phyloP scores from a whole-genome alignment of 495 filamentous ascomycete genomes.

The Pyrenula massariospora region DNA sequence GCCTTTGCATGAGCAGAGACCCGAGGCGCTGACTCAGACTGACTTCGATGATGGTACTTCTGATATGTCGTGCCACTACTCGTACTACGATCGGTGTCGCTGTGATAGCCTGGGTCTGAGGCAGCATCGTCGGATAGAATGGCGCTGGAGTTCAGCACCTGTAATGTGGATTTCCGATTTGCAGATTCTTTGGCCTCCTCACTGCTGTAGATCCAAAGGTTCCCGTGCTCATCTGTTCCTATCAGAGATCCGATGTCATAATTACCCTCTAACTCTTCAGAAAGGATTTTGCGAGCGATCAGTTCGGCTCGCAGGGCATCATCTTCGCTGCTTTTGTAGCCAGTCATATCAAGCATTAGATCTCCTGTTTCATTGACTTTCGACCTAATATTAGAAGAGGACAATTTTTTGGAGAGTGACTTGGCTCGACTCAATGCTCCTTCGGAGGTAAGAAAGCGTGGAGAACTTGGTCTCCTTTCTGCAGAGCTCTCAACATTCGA shows the following conservation, averaged over 20 bases:
- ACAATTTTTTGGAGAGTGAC: constrained; percentile 76
- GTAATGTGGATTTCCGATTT: constrained; percentile 36
- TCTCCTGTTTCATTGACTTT: constrained; percentile 90
- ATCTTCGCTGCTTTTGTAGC: constrained; percentile 86
- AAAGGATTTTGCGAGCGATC: constrained; percentile 87
- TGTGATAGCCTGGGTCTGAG: constrained; percentile 91
- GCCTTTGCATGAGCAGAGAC: constrained; percentile 51
- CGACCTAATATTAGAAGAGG: constrained; percentile 80
- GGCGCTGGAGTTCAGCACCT: constrained; percentile 38
- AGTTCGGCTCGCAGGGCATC: constrained; percentile 85
- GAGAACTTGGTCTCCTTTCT: constrained; percentile 18
- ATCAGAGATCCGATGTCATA: constrained; percentile 96
- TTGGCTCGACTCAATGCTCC: constrained; percentile 78
- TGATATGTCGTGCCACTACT: constrained; percentile 21
- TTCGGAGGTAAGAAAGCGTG: constrained; percentile 58
- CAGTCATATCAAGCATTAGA: constrained; percentile 96
- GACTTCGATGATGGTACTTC: constrained; percentile 39
- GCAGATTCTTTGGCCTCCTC: constrained; percentile 86
- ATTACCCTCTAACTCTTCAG: constrained; percentile 85
- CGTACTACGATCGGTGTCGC: constrained; percentile 38
- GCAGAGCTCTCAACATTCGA: constrained; percentile 7
- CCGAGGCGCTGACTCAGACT: constrained; percentile 72
- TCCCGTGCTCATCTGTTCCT: constrained; percentile 86
- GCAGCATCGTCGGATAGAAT: constrained; percentile 65
- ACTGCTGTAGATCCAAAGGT: constrained; percentile 97